A percentile compares a stretch with the other conserved stretches of the same genome.
These are phyloP conservation scores for Rugosomyces carneus DNA, from an alignment of 1,284 basidiomycete species.

Conservation along the genomic window DNA sequence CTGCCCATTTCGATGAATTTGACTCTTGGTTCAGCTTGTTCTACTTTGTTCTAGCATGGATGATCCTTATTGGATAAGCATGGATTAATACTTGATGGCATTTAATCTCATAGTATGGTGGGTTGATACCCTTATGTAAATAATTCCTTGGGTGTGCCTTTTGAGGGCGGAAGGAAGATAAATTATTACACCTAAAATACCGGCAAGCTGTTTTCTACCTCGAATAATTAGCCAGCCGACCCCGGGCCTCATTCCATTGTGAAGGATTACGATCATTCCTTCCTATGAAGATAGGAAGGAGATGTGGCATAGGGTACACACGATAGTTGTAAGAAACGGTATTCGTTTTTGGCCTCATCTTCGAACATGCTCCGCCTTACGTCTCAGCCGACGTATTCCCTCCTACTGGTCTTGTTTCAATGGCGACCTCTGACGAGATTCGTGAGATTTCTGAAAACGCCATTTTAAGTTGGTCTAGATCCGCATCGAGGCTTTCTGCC, in stretches of 20 bases:
- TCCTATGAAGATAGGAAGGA: too few relatives aligned
- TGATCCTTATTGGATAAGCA: constrained; percentile 82
- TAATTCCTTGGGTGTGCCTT: background rate
- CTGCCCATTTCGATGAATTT: constrained; percentile 1
- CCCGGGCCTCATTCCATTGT: too few relatives aligned
- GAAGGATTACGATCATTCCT: too few relatives aligned
- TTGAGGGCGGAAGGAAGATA: background rate
- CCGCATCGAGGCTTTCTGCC: constrained; percentile 75
- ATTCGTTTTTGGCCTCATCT: background rate
- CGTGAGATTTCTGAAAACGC: constrained; percentile 84
- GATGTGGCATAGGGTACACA: too few relatives aligned
- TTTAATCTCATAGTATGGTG: background rate
- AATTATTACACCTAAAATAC: background rate
- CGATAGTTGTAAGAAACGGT: too few relatives aligned
- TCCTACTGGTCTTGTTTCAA: constrained; percentile 27
- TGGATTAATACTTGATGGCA: constrained; percentile 1
- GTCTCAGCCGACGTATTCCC: background rate
- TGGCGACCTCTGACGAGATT: constrained; percentile 61
- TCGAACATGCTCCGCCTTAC: background rate
- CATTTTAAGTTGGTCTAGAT: constrained; percentile 72
- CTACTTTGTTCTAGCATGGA: constrained; percentile 87
- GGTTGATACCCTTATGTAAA: background rate
- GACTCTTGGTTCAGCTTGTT: constrained; percentile 62
- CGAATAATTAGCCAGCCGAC: too few relatives aligned
- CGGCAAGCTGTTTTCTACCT: too few relatives aligned